A percentile compares a stretch with the other conserved stretches of the same genome.
Evolutionary conservation across 768 basidiomycete genomes (phyloP).

Genomic region (Kwoniella europaea): DNA sequence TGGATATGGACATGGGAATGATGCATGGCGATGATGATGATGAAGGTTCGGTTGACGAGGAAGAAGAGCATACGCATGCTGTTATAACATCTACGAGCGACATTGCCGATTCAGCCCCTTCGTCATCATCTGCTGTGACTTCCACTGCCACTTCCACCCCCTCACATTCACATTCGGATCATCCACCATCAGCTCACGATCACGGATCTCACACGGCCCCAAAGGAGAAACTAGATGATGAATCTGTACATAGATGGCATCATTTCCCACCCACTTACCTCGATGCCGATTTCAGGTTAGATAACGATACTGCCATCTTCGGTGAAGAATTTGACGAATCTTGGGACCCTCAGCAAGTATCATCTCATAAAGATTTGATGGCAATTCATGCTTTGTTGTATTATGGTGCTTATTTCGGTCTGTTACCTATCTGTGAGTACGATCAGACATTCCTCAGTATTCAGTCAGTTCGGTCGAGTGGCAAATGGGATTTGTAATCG

Average conservation of each 20-base stretch:
- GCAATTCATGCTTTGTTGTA: slow-evolving; percentile 74
- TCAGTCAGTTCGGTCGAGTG: neutral
- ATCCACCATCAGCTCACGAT: slow-evolving; percentile 15
- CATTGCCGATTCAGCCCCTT: neutral
- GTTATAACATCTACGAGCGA: slow-evolving; percentile 5
- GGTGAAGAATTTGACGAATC: slow-evolving; percentile 43
- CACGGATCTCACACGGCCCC: slow-evolving; percentile 40
- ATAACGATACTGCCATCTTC: slow-evolving; percentile 45
- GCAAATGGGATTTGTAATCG: neutral
- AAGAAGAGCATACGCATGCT: slow-evolving; percentile 18
- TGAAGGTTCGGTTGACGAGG: neutral
- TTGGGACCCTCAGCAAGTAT: slow-evolving; percentile 33
- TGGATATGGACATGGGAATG: slow-evolving; percentile 16
- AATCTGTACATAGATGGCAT: slow-evolving; percentile 35
- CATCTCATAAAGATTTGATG: slow-evolving; percentile 64
- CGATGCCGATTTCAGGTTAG: slow-evolving; percentile 43
- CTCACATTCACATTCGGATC: slow-evolving; percentile 1
- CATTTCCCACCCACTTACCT: slow-evolving; percentile 44
- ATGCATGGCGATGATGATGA: slow-evolving; percentile 17
- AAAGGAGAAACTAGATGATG: slow-evolving; percentile 35
- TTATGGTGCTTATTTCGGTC: slow-evolving; percentile 78
- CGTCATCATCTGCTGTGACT: slow-evolving; percentile 6
- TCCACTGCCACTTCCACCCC: neutral
- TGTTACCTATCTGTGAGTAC: slow-evolving; percentile 75
- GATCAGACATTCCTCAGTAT: neutral